Evolutionary conservation across 805 yeast species (phyloP).

Genomic region (Yarrowia osloensis): DNA sequence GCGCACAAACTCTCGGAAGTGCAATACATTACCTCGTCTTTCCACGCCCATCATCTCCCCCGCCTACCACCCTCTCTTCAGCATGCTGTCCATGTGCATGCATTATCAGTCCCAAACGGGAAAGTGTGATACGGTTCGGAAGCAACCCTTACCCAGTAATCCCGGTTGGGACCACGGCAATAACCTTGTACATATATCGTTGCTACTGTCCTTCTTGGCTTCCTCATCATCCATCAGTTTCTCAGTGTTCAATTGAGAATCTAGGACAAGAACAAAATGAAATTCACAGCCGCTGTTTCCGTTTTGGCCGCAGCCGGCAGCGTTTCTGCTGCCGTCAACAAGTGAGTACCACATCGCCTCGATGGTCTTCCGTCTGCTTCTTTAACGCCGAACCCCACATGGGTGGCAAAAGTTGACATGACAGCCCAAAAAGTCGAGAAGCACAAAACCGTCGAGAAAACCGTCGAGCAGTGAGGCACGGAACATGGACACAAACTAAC

Average conservation of each 20-base stretch:
- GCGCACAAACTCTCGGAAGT: background rate
- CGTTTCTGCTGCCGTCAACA: constrained; percentile 41
- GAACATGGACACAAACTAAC: constrained; percentile 34
- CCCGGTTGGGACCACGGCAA: constrained; percentile 28
- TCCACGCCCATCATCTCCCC: background rate
- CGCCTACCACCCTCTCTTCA: background rate
- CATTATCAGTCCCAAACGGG: constrained; percentile 29
- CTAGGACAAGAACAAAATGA: constrained; percentile 33
- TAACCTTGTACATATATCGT: constrained; percentile 28
- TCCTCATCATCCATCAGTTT: constrained; percentile 28
- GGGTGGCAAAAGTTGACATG: constrained; percentile 2
- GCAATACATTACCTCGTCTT: background rate
- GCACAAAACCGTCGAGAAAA: background rate
- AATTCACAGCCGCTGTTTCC: constrained; percentile 35
- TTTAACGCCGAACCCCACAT: constrained; percentile 12
- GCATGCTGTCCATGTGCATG: constrained; percentile 23
- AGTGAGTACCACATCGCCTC: constrained; percentile 35
- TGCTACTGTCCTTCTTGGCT: constrained; percentile 19
- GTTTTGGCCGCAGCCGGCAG: constrained; percentile 33
- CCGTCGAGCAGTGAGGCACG: background rate
- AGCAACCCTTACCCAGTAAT: constrained; percentile 23
- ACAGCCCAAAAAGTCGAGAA: background rate
- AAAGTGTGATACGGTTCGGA: constrained; percentile 26
- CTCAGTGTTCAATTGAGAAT: constrained; percentile 21
- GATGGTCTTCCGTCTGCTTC: background rate